Base-by-base conservation (phyloP, 2,329 filamentous ascomycete species). In the Botrytis medusae region DNA sequence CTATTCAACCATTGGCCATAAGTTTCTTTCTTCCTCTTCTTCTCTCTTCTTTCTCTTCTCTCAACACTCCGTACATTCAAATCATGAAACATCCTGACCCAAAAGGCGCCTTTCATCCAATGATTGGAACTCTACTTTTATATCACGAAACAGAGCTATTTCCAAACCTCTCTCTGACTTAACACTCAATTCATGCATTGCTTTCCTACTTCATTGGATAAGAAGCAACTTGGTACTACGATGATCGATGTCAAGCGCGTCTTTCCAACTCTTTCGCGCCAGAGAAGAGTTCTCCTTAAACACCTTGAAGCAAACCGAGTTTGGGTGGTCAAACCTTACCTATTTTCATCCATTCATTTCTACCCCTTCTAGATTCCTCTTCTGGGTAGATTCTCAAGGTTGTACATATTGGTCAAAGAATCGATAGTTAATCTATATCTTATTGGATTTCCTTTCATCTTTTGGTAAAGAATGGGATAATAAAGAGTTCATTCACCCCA, bases 61-160 rank as follows among this genome's bases (percentile, higher is more conserved):
- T 22, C 42, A 18, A 10, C 25, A n/a, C 48, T 8, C 18, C 42
- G 8, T 29, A 67, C 64, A 40, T 37, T 37, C 34, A 42, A 40
- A 67, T 57, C 63, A 75, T 79, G 77, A 79, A 78, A 79, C 78
- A 74, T 71, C 22, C 40, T 72, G 20, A 46, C 40, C 51, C 54
- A 72, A 74, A 76, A n/a, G 25, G 70, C 76, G 71, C 69, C 54
- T 57, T 73, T 73, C 74, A 68, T 76, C 79, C 78, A 80, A 79
- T 79, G 44, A 71, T 70, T 72, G 42, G 22, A 40, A 65, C 62
- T 63, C 59, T 20, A 72, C 51, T 73, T 51, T 68, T 25, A n/a
- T 34, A 46, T 68, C 60, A 73, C 75, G 74, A 79, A 79, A 79
- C 79, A 74, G 72, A 51, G 64, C 51, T 48, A 71, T 42, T 18